Percentiles rank a stretch among this genome's conserved stretches.
phyloP scores from a whole-genome alignment of 177 flowering plant genomes.

The Vitis hybrid region DNA sequence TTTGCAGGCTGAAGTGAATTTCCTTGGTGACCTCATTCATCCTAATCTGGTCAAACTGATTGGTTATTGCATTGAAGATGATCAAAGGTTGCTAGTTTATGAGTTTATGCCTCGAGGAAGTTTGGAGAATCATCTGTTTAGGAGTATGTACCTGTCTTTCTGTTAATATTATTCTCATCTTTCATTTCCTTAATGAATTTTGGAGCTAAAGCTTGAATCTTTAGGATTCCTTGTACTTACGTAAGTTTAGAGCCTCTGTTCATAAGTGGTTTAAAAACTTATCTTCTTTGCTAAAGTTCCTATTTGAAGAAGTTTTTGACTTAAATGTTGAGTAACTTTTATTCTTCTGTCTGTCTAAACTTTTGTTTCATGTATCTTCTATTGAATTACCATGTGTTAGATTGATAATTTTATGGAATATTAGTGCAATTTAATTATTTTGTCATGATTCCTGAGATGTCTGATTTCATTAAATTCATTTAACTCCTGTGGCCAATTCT shows the following conservation, averaged over 20 bases:
- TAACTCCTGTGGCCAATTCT: background rate
- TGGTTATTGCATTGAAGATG: slow-evolving; percentile 91
- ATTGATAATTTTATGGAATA: no score
- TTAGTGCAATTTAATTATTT: no score
- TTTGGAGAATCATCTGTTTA: slow-evolving; percentile 87
- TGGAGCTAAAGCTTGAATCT: background rate
- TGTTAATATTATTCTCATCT: background rate
- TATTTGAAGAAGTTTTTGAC: no score
- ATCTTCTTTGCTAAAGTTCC: background rate
- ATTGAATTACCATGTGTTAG: no score
- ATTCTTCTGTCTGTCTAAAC: no score
- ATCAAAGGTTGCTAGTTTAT: slow-evolving; percentile 83
- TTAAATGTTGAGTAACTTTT: no score
- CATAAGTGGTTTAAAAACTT: background rate
- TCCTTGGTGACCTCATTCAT: slow-evolving; percentile 86
- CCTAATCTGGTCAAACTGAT: slow-evolving; percentile 81
- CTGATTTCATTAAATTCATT: background rate
- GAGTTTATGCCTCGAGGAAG: slow-evolving; percentile 96
- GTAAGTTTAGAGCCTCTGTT: background rate
- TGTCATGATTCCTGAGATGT: no score
- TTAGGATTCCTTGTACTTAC: background rate
- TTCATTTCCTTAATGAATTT: background rate
- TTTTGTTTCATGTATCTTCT: no score
- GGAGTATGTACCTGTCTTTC: slow-evolving; percentile 56
- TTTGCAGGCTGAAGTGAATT: slow-evolving; percentile 85